These are phyloP conservation scores for Xylaria acuta DNA, from an alignment of 495 filamentous ascomycete genomes.

Conservation along the genomic window DNA sequence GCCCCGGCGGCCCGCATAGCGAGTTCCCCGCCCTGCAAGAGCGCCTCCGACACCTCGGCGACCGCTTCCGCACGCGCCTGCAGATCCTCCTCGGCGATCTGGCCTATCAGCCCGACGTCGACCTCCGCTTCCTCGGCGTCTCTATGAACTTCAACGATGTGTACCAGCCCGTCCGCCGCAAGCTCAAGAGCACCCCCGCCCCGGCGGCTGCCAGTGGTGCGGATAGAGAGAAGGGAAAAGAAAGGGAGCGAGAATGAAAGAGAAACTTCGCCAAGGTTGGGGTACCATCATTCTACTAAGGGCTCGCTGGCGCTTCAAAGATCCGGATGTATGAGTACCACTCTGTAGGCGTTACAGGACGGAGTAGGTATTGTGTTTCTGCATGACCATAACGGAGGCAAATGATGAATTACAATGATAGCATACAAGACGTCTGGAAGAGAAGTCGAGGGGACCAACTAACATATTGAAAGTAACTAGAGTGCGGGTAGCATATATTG, in stretches of 20 bases:
- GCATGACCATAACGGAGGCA: conserved; percentile 2
- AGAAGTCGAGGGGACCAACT: neutral
- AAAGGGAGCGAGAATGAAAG: conserved; percentile 21
- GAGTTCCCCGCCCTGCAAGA: conserved; percentile 77
- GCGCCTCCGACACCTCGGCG: conserved; percentile 71
- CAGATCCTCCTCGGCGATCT: conserved; percentile 87
- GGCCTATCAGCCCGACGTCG: conserved; percentile 89
- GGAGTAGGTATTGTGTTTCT: neutral
- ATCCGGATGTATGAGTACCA: conserved; percentile 1
- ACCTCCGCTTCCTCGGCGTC: conserved; percentile 93
- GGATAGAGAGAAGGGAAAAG: conserved; percentile 28
- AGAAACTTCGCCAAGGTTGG: neutral
- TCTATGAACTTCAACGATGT: conserved; percentile 99
- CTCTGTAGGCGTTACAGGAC: neutral
- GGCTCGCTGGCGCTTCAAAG: neutral
- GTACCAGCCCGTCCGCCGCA: conserved; percentile 74
- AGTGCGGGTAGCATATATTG: conserved; percentile 3
- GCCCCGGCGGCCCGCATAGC: conserved; percentile 43
- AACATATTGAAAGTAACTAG: neutral
- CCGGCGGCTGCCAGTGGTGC: conserved; percentile 13
- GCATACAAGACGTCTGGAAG: neutral
- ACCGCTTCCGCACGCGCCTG: conserved; percentile 74
- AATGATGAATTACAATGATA: conserved; percentile 5
- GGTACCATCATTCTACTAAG: neutral
- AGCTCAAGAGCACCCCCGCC: conserved; percentile 48